Base-by-base conservation (phyloP, 1,139 yeast species). In the Geotrichum cucujoidarum region DNA sequence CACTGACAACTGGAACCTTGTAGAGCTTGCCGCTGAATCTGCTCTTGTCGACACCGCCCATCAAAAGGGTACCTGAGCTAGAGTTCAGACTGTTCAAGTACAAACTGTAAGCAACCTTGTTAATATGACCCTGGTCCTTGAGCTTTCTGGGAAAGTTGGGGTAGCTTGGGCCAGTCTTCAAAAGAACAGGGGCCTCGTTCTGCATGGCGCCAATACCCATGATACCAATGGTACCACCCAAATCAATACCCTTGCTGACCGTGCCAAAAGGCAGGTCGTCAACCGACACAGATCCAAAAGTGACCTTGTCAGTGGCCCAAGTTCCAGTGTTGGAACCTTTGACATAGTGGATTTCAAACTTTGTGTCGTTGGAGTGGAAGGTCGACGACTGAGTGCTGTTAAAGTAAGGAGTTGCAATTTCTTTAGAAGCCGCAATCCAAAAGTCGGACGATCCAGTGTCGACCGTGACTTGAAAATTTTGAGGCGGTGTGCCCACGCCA, bases 11-110 rank as follows among this genome's bases (percentile, higher is more conserved):
- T n/a, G 66, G 65, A 8, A 64, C 56, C 2, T 61, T 57, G 47
- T 52, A 55, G 13, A 78, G 68, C 6, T 66, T 57, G 0, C 83
- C 84, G 0, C 65, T 44, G 59, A 71, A 77, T 59, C 76, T 77
- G 32, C 75, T 68, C 42, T 68, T 66, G 61, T 80, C 85, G 11
- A 78, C 67, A 4, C 80, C 85, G 7, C 85, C 85, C 61, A 80
- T 77, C 44, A 80, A 63, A 22, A 80, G 57, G 17, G 69, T 59
- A 1, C 85, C 85, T 1, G 66, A 50, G n/a, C 62, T 53, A 1
- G 75, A 62, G n/a, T 64, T 65, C 29, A 65, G 55, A 39, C 70
- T 65, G 49, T 72, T 69, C 54, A 80, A 70, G 59, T 71, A 79
- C 50, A 80, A 63, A 7, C 83, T 77, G 63, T 76, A 80, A 11